Base-by-base conservation (phyloP, 768 basidiomycete species). In the Suillus alpinus region DNA sequence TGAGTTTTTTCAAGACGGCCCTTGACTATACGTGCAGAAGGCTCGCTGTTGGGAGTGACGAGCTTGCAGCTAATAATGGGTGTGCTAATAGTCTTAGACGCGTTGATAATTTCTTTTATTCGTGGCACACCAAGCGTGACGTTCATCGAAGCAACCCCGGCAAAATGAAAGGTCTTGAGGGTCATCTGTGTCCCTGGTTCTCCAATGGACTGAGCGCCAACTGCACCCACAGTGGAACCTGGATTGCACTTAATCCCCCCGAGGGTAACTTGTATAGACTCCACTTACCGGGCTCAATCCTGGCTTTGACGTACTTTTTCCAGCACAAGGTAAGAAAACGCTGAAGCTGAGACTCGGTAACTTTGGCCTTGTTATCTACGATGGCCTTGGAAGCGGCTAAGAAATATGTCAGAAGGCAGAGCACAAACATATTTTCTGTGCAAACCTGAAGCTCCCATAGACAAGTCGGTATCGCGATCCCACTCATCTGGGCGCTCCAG, bases 151-250 rank as follows among this genome's bases (percentile, higher is more conserved):
- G 97, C 97, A 63, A 99, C 96, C 78, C 97, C 97, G 68, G 97
- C 97, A 75, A 98, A 99, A 81, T 99, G 97, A 86, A 99, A 99
- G 59, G 97, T 98, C 77, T 98, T 98, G 65, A 98, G 76, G 1
- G 96, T 98, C 97, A 99, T 99, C 72, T 99, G 97, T 0, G 97
- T 99, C 44, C 96, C 97, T 1, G 97, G 97, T 75, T 99, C 97
- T 69, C 97, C 97, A 65, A 99, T 98, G 1, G 97, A 98, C 71
- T 99, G 97, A 6, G 97, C 97, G 4, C 96, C 97, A 44, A 99
- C 94, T 34, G 97, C 97, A 32, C 97, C 97, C 20, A 99, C 97
- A 20, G 97, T 98, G 0, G 96, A 98, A 10, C 95, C 95, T 93
- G 55, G 34, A 49, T 3, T 20, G 23, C 10, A 31, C 14, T 41